phyloP scores from a whole-genome alignment of 2,329 filamentous ascomycete species.

The Didymella exigua region DNA sequence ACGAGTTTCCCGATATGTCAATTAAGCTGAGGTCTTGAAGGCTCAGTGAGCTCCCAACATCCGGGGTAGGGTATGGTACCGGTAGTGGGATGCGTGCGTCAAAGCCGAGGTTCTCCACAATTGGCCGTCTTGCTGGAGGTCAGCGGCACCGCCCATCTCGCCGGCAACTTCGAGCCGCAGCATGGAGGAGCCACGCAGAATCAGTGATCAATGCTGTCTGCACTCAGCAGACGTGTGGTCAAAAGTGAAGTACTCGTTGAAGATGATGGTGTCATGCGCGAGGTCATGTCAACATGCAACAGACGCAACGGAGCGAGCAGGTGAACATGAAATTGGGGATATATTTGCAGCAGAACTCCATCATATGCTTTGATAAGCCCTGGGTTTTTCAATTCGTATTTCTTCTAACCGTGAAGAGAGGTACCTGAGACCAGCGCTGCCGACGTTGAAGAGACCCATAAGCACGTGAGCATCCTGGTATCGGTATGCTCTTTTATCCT shows the following conservation, averaged over 20 bases:
- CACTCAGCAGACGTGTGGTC: neutral
- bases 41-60: constrained; percentile 18
- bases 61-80: constrained; percentile 27
- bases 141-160: constrained; percentile 14
- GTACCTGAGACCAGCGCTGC: constrained; percentile 45
- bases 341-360: constrained; percentile 42
- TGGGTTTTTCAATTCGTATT: constrained; percentile 49
- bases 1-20: neutral
- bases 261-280: neutral
- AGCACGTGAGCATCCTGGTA: constrained; percentile 46
- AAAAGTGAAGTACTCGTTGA: neutral
- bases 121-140: constrained; percentile 15
- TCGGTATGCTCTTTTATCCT: constrained; percentile 48
- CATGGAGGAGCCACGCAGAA: neutral
- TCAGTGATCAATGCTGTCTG: neutral
- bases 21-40: neutral
- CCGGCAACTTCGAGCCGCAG: constrained; percentile 11
- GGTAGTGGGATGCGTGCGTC: constrained; percentile 24
- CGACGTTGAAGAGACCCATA: constrained; percentile 48
- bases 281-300: neutral
- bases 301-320: neutral
- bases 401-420: constrained; percentile 45
- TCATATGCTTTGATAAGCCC: constrained; percentile 44
- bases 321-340: constrained; percentile 25
- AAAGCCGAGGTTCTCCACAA: constrained; percentile 39